Percentiles rank a stretch among this genome's conserved stretches.
Evolutionary conservation across 106 monocot genomes (phyloP).

Genomic region (Apostasia ramifera): DNA sequence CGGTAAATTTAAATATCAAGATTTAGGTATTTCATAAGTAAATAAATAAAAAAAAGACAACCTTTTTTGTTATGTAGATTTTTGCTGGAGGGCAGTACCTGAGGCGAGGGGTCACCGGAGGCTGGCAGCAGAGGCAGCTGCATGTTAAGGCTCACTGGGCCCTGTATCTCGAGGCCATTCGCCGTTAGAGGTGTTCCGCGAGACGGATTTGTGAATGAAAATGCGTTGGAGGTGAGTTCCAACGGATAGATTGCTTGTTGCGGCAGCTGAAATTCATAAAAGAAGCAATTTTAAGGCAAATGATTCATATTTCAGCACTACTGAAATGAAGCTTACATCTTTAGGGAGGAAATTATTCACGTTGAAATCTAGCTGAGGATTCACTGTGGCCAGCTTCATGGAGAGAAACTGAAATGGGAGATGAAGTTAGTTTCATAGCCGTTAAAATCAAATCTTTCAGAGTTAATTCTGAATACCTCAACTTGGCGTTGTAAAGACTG

Average conservation of each 20-base stretch:
- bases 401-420: conserved; percentile 53
- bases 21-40: no score
- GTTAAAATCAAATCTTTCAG: background rate
- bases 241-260: conserved; percentile 25
- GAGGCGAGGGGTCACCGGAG: conserved; percentile 31
- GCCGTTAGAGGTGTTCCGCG: conserved; percentile 21
- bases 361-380: conserved; percentile 47
- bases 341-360: conserved; percentile 37
- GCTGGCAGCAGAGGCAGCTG: conserved; percentile 29
- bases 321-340: conserved; percentile 32
- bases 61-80: no score
- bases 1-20: no score
- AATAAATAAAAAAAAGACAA: background rate
- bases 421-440: background rate
- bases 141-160: conserved; percentile 15
- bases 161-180: conserved; percentile 13
- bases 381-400: conserved; percentile 63
- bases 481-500: conserved; percentile 79
- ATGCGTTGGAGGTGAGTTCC: conserved; percentile 17
- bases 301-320: background rate
- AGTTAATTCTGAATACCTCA: conserved; percentile 30
- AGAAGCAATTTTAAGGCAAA: background rate
- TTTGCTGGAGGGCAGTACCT: conserved; percentile 18
- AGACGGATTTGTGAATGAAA: conserved; percentile 22
- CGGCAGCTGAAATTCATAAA: conserved; percentile 5